Base-by-base conservation (phyloP, 139 green algal genomes). In the Astrephomene gubernaculifera region DNA sequence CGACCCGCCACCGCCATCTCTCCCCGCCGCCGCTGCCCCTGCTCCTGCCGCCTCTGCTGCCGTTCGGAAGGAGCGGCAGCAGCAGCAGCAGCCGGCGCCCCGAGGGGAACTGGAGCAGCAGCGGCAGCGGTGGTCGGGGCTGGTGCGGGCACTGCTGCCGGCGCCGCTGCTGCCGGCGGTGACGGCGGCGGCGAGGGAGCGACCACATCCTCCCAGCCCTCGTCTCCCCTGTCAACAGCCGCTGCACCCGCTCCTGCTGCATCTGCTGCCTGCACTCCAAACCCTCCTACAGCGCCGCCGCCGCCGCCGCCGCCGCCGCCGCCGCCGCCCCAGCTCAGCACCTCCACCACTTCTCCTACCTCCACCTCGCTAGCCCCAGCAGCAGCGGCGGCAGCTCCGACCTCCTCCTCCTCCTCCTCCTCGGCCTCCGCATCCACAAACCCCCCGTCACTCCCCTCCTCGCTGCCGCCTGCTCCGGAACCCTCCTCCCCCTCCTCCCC, bases 191-290 rank as follows among this genome's bases (percentile, higher is more conserved):
- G 70, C 70, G 44, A 3, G 25, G 0, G 7, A 41, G 43, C 41
- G 2, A 5, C 70, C 25, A 78, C 39, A 25, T 78, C 43, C 27
- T 78, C 70, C 70, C 70, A 78, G 70, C 43, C 70, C 70, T 78
- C 70, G 25, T 17, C 27, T 2, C 57, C 49, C 14, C 49, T 57
- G 49, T 57, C 49, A 25, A 17, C 49, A 12, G 49, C 49, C 14
- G 27, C 27, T 35, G 27, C 60, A 21, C 25, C 60, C 14, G 60
- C 60, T 68, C 22, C 60, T 68, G 60, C 60, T 35, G 49, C 14
- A 12, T 57, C 49, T 17, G 17, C 14, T 12, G 49, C 14, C 57
- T 17, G 14, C 57, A 65, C 57, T 33, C 57, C 68, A 39, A 29
- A 6, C n/a, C 54, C 54, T 21, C 65, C 65, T 45, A n/a, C n/a